phyloP scores from a whole-genome alignment of 2,329 filamentous ascomycete species.

The Thielaviopsis euricoi region DNA sequence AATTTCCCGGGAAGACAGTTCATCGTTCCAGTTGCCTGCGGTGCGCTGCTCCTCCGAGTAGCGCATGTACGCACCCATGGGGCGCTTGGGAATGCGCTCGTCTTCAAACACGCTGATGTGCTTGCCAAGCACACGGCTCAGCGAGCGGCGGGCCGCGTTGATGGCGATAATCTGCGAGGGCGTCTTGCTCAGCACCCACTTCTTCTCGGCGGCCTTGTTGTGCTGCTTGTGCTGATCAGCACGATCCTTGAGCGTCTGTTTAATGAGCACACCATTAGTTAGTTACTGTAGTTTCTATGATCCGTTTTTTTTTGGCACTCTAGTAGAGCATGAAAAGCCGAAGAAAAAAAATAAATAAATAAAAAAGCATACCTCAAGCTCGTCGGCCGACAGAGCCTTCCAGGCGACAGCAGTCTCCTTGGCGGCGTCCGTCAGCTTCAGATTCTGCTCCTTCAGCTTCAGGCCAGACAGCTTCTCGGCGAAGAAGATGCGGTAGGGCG shows the following conservation, averaged over 20 bases:
- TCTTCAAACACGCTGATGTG: constrained; percentile 24
- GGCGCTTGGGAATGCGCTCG: constrained; percentile 28
- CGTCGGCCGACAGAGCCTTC: constrained; percentile 23
- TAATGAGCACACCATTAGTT: not conserved
- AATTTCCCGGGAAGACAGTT: constrained; percentile 12
- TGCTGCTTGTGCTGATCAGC: constrained; percentile 23
- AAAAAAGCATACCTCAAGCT: constrained; percentile 26
- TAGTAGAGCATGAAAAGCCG: not conserved
- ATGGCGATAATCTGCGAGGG: constrained; percentile 26
- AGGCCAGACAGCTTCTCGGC: constrained; percentile 17
- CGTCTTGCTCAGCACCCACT: constrained; percentile 31
- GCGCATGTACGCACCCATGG: constrained; percentile 19
- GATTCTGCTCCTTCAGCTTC: not conserved
- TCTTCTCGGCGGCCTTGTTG: constrained; percentile 25
- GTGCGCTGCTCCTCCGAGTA: constrained; percentile 25
- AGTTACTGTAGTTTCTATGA: not conserved
- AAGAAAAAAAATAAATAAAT: not conserved
- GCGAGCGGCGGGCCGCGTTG: constrained; percentile 28
- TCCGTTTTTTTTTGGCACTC: not conserved
- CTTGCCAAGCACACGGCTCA: constrained; percentile 22
- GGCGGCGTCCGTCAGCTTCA: constrained; percentile 15
- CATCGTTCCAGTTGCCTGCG: constrained; percentile 15
- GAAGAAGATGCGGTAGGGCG: constrained; percentile 23
- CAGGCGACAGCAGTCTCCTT: constrained; percentile 19
- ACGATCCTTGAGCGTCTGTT: constrained; percentile 21